These are phyloP conservation scores for Spirogloea muscicola DNA, from an alignment of 139 green algal genomes.

Conservation along the genomic window DNA sequence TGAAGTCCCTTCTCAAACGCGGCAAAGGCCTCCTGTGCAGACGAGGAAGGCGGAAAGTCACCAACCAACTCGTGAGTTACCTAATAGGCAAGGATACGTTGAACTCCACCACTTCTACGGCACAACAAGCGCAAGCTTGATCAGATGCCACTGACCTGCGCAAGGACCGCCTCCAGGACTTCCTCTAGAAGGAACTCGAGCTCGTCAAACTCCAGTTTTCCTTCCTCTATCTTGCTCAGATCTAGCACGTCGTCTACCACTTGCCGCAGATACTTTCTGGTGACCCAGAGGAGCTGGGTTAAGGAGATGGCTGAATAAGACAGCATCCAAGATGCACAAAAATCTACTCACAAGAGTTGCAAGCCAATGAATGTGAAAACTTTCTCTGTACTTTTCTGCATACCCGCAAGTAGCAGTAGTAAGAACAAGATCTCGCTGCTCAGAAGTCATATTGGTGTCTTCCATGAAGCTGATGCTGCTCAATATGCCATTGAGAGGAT, in stretches of 20 bases:
- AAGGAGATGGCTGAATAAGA: no score
- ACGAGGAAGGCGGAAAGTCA: background rate
- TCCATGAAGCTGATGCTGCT: conserved; percentile 35
- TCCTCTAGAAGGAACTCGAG: background rate
- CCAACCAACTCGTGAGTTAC: background rate
- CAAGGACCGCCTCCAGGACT: conserved; percentile 13
- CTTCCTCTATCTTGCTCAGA: conserved; percentile 36
- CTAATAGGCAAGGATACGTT: background rate
- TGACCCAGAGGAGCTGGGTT: no score
- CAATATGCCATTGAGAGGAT: no score
- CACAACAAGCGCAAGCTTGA: background rate
- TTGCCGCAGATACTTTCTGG: conserved; percentile 17
- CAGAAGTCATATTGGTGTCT: conserved; percentile 24
- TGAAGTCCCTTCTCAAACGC: conserved; percentile 16
- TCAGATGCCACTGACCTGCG: conserved; percentile 13
- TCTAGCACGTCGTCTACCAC: conserved; percentile 38
- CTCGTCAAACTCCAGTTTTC: conserved; percentile 24
- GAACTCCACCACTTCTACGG: background rate
- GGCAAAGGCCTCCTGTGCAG: conserved; percentile 1
- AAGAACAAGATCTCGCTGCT: no score
- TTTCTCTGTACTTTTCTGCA: no score
- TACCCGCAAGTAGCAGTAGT: no score
- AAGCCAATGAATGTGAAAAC: no score
- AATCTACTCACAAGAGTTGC: no score
- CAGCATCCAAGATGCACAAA: no score